phyloP scores from a whole-genome alignment of 1,139 yeast genomes.

The Candida frijolesensis region DNA sequence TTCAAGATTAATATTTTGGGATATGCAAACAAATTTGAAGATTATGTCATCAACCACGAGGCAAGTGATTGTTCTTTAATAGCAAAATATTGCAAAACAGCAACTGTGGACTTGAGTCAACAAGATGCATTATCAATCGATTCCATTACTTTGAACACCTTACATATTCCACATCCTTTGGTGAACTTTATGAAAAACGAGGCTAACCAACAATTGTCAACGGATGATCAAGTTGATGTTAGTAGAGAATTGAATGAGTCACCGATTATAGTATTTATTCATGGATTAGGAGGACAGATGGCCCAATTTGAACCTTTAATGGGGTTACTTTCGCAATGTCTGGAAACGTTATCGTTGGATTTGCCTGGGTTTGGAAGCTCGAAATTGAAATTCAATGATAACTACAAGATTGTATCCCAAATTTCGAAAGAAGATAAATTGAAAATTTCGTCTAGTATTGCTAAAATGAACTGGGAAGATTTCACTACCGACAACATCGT shows the following conservation, averaged over 20 bases:
- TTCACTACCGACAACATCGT: slow-evolving; percentile 53
- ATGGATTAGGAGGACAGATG: slow-evolving; percentile 80
- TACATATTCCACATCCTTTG: slow-evolving; percentile 59
- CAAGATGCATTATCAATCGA: slow-evolving; percentile 31
- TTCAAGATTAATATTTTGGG: slow-evolving; percentile 26
- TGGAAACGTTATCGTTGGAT: slow-evolving; percentile 65
- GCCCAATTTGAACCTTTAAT: slow-evolving; percentile 70
- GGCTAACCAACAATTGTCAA: slow-evolving; percentile 23
- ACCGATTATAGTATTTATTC: slow-evolving; percentile 65
- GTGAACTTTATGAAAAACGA: slow-evolving; percentile 48
- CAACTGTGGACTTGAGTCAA: slow-evolving; percentile 33
- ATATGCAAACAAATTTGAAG: slow-evolving; percentile 38
- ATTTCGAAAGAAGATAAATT: slow-evolving; percentile 29
- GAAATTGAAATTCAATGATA: slow-evolving; percentile 22
- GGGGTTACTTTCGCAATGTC: slow-evolving; percentile 65
- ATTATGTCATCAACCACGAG: slow-evolving; percentile 40
- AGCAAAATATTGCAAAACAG: slow-evolving; percentile 47
- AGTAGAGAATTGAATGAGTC: slow-evolving; percentile 41
- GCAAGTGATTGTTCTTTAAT: slow-evolving; percentile 59
- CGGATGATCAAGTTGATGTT: slow-evolving; percentile 26
- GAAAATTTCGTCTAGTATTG: slow-evolving; percentile 32
- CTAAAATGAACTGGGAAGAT: slow-evolving; percentile 42
- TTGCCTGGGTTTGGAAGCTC: slow-evolving; percentile 78
- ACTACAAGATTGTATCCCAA: slow-evolving; percentile 23
- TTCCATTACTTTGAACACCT: slow-evolving; percentile 38